Conservation (phyloP, 768 basidiomycete species). For the Tulasnella sp. region DNA sequence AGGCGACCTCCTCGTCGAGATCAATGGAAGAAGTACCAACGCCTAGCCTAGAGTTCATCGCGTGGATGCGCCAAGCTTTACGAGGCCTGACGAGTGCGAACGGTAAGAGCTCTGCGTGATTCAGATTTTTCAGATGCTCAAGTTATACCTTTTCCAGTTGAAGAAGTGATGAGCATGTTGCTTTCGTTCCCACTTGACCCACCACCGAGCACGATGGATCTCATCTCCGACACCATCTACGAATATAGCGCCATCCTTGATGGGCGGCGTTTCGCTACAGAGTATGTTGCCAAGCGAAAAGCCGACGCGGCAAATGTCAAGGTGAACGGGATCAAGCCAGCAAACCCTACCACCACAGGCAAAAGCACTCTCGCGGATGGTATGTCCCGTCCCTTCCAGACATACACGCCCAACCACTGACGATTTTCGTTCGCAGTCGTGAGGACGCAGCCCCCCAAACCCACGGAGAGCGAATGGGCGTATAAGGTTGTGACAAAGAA, state of each 20-base stretch:
- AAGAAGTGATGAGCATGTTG: conserved; percentile 93
- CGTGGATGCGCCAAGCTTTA: conserved; percentile 79
- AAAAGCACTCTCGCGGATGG: conserved; percentile 58
- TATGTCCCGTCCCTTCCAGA: neutral
- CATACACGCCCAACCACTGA: neutral
- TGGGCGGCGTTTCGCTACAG: conserved; percentile 87
- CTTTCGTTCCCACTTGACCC: conserved; percentile 89
- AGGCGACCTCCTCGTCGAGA: conserved; percentile 22
- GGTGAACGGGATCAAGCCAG: conserved; percentile 34
- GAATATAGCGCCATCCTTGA: conserved; percentile 90
- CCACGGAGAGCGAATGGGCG: conserved; percentile 60
- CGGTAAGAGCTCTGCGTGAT: conserved; percentile 34
- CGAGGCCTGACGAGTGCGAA: conserved; percentile 61
- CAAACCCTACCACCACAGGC: conserved; percentile 22
- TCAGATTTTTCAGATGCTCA: neutral
- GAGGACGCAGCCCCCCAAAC: conserved; percentile 66
- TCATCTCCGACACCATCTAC: conserved; percentile 93
- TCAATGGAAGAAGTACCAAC: conserved; percentile 53
- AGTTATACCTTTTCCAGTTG: conserved; percentile 42
- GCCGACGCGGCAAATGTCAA: conserved; percentile 52
- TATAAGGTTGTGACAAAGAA: conserved; percentile 95
- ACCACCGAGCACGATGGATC: conserved; percentile 69
- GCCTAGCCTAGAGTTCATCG: conserved; percentile 78
- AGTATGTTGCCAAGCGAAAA: conserved; percentile 81
- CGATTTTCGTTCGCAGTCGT: conserved; percentile 42